Percentiles rank a stretch among this genome's conserved stretches.
Evolutionary conservation across 2,329 filamentous ascomycete species (phyloP).

Genomic region (Aulographum hederae): DNA sequence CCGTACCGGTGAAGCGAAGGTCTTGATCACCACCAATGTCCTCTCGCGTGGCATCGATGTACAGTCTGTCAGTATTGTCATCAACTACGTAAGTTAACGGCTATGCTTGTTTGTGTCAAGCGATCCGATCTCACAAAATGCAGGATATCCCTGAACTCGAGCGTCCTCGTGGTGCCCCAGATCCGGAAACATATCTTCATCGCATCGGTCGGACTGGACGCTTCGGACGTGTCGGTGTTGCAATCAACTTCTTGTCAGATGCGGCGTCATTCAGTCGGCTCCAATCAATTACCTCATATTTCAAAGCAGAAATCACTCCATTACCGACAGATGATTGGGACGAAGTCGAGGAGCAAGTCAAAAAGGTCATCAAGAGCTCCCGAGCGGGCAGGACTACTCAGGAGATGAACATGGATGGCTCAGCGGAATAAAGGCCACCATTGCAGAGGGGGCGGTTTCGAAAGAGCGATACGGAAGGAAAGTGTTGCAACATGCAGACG

Average conservation of each 20-base stretch:
- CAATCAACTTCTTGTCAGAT: constrained; percentile 86
- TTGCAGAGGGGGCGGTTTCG: no score
- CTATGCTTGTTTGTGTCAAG: constrained; percentile 9
- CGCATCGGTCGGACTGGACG: constrained; percentile 93
- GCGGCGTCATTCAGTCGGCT: constrained; percentile 65
- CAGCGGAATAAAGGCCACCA: no score
- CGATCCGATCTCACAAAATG: constrained; percentile 62
- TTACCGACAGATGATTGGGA: constrained; percentile 86
- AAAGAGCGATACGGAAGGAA: no score
- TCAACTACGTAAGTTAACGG: constrained; percentile 56
- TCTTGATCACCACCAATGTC: constrained; percentile 95
- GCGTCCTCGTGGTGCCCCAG: constrained; percentile 41
- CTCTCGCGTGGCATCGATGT: constrained; percentile 90
- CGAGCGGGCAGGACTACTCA: constrained; percentile 20
- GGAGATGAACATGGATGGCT: constrained; percentile 16
- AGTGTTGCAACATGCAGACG: no score
- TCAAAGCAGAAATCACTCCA: constrained; percentile 62
- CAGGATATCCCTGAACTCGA: constrained; percentile 34
- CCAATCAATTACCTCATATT: constrained; percentile 60
- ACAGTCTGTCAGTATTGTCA: constrained; percentile 84
- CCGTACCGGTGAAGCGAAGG: constrained; percentile 72
- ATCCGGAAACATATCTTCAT: constrained; percentile 92
- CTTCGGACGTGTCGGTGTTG: constrained; percentile 90
- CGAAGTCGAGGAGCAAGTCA: constrained; percentile 63
- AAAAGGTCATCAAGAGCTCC: constrained; percentile 34